Base-by-base conservation (phyloP, 1,139 yeast species). In the Hansenula lynferdii region DNA sequence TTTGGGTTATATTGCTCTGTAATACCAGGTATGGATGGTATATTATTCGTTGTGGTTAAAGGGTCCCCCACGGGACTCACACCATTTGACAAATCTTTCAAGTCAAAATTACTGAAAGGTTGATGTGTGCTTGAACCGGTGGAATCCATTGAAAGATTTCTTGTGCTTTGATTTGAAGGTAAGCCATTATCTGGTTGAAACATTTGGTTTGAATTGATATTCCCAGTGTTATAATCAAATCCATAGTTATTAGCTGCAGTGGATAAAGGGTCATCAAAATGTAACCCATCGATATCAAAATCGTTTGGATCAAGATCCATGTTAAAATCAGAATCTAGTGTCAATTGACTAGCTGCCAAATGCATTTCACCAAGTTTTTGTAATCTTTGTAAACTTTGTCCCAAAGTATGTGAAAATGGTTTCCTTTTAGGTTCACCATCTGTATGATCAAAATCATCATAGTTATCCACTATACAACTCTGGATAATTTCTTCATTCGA, bases 401-500 rank as follows among this genome's bases (percentile, higher is more conserved):
- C 57, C 37, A 53, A 31, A 1, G 49, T 48, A 35, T 47, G 54
- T 1, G 54, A 49, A 31, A 45, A 53, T 14, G 57, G 57, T 11
- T 53, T 53, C 19, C 54, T 39, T 29, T 43, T 35, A 6, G 42
- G 42, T 22, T 41, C 35, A 1, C 49, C 54, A 17, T 41, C 44
- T 0, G 37, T 32, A 27, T 48, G 52, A 14, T 47, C 43, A 19
- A 45, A 47, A 28, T 50, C 53, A 19, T 62, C 67, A 53, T 60
- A 62, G 25, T 58, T 59, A 41, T 75, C 80, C 54, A 73, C 72
- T 10, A 77, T 64, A 48, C 85, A 77, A 55, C 83, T 74, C 19
- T 78, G 77, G 5, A 79, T 77, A 33, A 79, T 70, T 47, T 80
- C 85, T 42, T 74, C 80, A 37, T 77, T 75, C n/a, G 84, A 77